Percentiles rank a stretch among this genome's conserved stretches.
Conservation (phyloP, 2,329 filamentous ascomycete species). For the Talaromyces verruculosus region DNA sequence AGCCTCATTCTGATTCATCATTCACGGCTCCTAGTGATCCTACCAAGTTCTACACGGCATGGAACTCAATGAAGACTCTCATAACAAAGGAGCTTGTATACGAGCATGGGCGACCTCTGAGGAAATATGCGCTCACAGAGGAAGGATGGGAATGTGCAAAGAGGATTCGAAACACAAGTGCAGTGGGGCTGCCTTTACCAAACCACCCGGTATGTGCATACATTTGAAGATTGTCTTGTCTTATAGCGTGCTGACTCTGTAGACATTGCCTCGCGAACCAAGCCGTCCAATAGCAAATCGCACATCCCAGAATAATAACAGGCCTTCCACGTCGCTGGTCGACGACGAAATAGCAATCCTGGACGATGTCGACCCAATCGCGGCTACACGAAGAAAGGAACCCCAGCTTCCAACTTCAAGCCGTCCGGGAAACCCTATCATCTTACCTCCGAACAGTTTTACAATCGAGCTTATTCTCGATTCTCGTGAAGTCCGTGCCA, state of each 20-base stretch:
- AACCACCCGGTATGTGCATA: conserved; percentile 5
- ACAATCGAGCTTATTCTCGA: conserved; percentile 73
- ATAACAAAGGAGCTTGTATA: conserved; percentile 71
- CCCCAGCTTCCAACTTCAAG: background rate
- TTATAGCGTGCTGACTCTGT: background rate
- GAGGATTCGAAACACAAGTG: conserved; percentile 56
- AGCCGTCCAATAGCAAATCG: background rate
- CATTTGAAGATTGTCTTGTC: background rate
- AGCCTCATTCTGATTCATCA: conserved; percentile 70
- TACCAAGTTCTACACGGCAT: conserved; percentile 73
- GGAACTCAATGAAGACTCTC: conserved; percentile 79
- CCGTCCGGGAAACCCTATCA: conserved; percentile 55
- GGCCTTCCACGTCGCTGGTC: background rate
- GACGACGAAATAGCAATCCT: conserved; percentile 21
- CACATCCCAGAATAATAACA: background rate
- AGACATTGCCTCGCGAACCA: conserved; percentile 7
- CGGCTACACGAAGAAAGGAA: background rate
- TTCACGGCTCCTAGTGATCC: conserved; percentile 68
- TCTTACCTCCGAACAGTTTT: conserved; percentile 64
- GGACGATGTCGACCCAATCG: background rate
- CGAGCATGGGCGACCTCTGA: conserved; percentile 66
- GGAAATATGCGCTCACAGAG: conserved; percentile 70
- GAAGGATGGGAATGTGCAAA: conserved; percentile 74
- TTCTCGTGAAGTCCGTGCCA: conserved; percentile 70
- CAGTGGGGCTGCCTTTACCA: conserved; percentile 2